phyloP scores from a whole-genome alignment of 345 rosid genomes.

The Erodium maritimum region DNA sequence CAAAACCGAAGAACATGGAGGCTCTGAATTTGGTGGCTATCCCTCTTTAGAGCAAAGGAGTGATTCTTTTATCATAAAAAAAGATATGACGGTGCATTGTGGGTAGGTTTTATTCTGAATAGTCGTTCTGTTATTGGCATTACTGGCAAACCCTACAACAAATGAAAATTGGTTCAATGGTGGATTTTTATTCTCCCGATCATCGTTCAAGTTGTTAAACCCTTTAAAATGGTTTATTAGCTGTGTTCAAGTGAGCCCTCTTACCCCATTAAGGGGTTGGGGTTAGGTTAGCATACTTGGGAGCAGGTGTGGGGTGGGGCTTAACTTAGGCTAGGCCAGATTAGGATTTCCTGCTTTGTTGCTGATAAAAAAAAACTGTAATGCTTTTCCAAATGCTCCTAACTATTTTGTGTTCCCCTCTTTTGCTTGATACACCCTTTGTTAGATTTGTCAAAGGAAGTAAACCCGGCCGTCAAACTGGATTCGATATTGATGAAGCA shows the following conservation, averaged over 20 bases:
- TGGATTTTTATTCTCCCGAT: background rate
- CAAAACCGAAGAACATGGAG: slow-evolving; percentile 51
- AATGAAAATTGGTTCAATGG: background rate
- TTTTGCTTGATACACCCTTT: slow-evolving; percentile 1
- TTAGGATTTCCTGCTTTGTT: no score
- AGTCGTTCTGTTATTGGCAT: background rate
- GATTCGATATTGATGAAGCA: slow-evolving; percentile 76
- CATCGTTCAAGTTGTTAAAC: background rate
- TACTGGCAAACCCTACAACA: background rate
- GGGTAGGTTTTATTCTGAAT: slow-evolving; percentile 40
- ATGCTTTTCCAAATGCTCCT: no score
- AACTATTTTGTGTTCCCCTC: slow-evolving; percentile 3
- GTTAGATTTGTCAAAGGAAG: slow-evolving; percentile 61
- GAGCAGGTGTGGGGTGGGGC: no score
- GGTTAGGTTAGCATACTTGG: no score
- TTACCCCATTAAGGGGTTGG: no score
- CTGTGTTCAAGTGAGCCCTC: background rate
- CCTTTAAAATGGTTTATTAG: background rate
- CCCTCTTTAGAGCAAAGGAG: slow-evolving; percentile 61
- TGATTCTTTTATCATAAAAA: slow-evolving; percentile 53
- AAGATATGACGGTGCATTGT: slow-evolving; percentile 79
- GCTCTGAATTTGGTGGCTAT: slow-evolving; percentile 83
- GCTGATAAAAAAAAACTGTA: no score
- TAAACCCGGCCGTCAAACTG: slow-evolving; percentile 57
- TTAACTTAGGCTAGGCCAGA: no score